Evolutionary conservation across 805 yeast species (phyloP).

Genomic region (Suhomyces faveliae): DNA sequence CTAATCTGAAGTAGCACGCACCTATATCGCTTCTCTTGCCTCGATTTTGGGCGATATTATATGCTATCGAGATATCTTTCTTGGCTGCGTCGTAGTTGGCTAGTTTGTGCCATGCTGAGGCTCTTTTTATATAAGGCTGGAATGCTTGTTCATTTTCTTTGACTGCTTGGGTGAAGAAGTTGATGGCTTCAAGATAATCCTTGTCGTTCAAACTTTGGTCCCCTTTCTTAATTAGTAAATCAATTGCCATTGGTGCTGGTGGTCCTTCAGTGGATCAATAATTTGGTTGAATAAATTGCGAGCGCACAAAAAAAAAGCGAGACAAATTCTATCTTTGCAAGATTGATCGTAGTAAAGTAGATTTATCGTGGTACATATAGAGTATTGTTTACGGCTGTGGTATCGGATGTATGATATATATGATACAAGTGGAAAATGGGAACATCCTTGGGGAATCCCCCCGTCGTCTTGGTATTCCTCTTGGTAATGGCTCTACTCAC

Average conservation of each 20-base stretch:
- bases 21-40: slow-evolving; percentile 50
- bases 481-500: too few relatives aligned
- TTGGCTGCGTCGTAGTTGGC: slow-evolving; percentile 49
- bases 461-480: too few relatives aligned
- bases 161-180: slow-evolving; percentile 38
- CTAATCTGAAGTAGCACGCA: slow-evolving; percentile 47
- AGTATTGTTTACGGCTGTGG: too few relatives aligned
- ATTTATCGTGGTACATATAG: too few relatives aligned
- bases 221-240: slow-evolving; percentile 33
- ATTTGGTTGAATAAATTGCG: not conserved
- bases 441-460: too few relatives aligned
- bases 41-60: slow-evolving; percentile 42
- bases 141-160: slow-evolving; percentile 45
- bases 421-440: too few relatives aligned
- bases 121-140: slow-evolving; percentile 46
- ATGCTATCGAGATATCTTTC: slow-evolving; percentile 45
- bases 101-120: slow-evolving; percentile 49
- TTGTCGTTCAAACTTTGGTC: slow-evolving; percentile 28
- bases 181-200: slow-evolving; percentile 46
- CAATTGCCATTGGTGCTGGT: slow-evolving; percentile 24
- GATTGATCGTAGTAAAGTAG: too few relatives aligned
- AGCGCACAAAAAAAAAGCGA: not conserved
- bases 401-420: too few relatives aligned
- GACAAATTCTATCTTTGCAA: too few relatives aligned
- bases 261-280: not conserved